Conservation (phyloP, 495 filamentous ascomycete species). For the Margaritispora aquatica region DNA sequence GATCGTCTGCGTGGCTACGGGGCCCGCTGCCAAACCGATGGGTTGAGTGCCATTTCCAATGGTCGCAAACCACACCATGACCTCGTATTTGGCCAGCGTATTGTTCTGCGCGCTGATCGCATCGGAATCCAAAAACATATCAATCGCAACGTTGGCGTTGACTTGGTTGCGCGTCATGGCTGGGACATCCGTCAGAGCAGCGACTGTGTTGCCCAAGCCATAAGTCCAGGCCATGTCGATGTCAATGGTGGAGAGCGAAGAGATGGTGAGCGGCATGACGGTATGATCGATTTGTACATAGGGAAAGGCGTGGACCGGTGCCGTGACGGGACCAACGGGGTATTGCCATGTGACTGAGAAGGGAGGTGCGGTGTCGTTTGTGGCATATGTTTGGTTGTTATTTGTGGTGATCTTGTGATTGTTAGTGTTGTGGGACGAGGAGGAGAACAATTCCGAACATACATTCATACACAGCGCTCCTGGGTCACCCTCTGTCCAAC, state of each 20-base stretch:
- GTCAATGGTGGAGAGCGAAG: constrained; percentile 5
- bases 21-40: constrained; percentile 15
- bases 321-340: constrained; percentile 6
- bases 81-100: constrained; percentile 31
- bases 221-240: constrained; percentile 33
- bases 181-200: constrained; percentile 8
- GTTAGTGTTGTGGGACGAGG: not conserved
- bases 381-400: constrained; percentile 31
- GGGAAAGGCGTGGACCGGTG: constrained; percentile 34
- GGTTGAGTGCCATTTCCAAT: constrained; percentile 28
- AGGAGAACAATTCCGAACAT: no score
- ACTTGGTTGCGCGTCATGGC: constrained; percentile 20
- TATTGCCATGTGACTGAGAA: constrained; percentile 36
- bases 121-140: constrained; percentile 39
- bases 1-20: constrained; percentile 18
- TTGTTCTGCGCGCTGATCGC: constrained; percentile 24
- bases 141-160: constrained; percentile 38
- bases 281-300: constrained; percentile 27
- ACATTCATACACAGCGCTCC: not conserved
- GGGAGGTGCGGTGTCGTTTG: constrained; percentile 26
- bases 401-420: constrained; percentile 28
- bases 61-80: constrained; percentile 39
- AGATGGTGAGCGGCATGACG: not conserved
- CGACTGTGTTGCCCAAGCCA: constrained; percentile 26
- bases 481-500: not conserved